Evolutionary conservation across 2,329 filamentous ascomycete genomes (phyloP).

Genomic region (Hypoxylon sp.): DNA sequence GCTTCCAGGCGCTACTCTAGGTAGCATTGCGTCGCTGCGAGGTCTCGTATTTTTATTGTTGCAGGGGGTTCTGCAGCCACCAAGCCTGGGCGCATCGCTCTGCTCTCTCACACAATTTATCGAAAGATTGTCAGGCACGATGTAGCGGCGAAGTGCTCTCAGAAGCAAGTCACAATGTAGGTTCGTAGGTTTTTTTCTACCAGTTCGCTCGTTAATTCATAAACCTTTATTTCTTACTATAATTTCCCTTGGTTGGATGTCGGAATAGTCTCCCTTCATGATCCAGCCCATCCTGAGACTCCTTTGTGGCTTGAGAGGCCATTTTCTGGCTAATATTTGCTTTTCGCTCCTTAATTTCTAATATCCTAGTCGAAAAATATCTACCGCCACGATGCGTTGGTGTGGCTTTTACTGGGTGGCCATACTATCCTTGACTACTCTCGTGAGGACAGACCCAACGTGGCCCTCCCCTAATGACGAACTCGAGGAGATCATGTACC

Average conservation of each 20-base stretch:
- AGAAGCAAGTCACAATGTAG: constrained; percentile 15
- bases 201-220: not conserved
- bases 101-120: constrained; percentile 38
- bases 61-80: constrained; percentile 36
- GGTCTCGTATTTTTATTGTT: constrained; percentile 41
- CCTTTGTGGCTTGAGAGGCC: not conserved
- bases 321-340: not conserved
- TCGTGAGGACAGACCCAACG: constrained; percentile 64
- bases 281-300: not conserved
- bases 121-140: constrained; percentile 29
- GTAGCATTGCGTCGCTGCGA: constrained; percentile 41
- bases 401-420: constrained; percentile 49
- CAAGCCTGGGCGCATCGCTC: constrained; percentile 31
- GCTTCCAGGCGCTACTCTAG: constrained; percentile 23
- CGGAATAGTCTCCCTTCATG: not conserved
- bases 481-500: constrained; percentile 73
- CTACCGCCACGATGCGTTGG: constrained; percentile 50
- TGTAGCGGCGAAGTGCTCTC: constrained; percentile 18
- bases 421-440: constrained; percentile 55
- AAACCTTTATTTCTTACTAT: constrained; percentile 1
- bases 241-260: not conserved
- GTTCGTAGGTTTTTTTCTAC: constrained; percentile 21
- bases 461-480: constrained; percentile 73
- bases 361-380: constrained; percentile 16
- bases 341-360: constrained; percentile 22